phyloP scores from a whole-genome alignment of 176 grass and related monocot genomes.

The Avena insularis region DNA sequence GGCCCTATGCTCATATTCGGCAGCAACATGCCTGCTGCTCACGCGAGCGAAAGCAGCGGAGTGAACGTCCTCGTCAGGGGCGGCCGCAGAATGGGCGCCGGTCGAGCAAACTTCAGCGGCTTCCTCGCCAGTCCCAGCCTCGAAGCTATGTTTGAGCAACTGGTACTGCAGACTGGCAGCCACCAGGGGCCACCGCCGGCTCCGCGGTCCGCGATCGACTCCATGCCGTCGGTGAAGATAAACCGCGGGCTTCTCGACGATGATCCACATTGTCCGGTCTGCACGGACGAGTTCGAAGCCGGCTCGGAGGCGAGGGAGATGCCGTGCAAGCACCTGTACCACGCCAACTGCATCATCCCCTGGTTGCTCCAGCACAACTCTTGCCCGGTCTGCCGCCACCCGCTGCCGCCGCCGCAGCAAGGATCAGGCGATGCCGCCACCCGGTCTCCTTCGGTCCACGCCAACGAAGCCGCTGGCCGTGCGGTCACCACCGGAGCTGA shows the following conservation, averaged over 20 bases:
- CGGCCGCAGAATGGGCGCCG: conserved; percentile 45
- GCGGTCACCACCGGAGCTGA: conserved; percentile 27
- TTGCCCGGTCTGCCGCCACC: conserved; percentile 85
- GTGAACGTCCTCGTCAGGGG: conserved; percentile 46
- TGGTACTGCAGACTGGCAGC: conserved; percentile 47
- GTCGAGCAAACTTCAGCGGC: conserved; percentile 54
- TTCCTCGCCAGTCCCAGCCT: conserved; percentile 56
- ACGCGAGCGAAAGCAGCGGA: conserved; percentile 13
- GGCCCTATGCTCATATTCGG: conserved; percentile 53
- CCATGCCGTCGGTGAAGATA: conserved; percentile 81
- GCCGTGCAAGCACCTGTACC: conserved; percentile 95
- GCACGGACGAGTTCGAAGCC: conserved; percentile 77
- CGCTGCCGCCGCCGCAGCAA: conserved; percentile 54
- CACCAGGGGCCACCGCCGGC: conserved; percentile 61
- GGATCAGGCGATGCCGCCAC: conserved; percentile 28
- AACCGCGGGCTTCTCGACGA: conserved; percentile 63
- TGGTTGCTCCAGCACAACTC: conserved; percentile 94
- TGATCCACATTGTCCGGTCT: conserved; percentile 75
- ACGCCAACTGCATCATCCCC: conserved; percentile 82
- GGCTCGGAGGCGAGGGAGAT: conserved; percentile 81
- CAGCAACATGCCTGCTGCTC: conserved; percentile 41
- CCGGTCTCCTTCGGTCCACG: background rate
- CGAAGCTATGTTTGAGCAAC: conserved; percentile 75
- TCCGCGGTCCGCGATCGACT: conserved; percentile 64
- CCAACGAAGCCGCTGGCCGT: background rate